Evolutionary conservation across 371 early-diverging fungal genomes (phyloP), one percentile per base, ranked within the genome.

Genomic region (Rhizopus stolonifer): DNA sequence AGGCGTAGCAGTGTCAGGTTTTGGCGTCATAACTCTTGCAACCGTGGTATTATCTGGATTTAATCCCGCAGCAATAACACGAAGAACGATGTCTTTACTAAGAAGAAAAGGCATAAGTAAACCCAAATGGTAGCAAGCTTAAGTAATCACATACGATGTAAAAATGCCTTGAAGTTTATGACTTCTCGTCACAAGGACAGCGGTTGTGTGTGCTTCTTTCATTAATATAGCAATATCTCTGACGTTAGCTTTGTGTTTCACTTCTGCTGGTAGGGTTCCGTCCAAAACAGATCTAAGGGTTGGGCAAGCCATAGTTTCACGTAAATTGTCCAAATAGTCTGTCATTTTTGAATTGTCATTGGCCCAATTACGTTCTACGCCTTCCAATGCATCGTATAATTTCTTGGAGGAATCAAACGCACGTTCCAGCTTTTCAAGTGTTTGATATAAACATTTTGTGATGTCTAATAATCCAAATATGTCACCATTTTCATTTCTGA

Each of bases 21-120:
- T 93, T 34, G 95, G 95, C 3, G 96, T 96, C 95, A 96, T 94
- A 14, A 95, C 94, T 58, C 94, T 83, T 23, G 92, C 87, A 23
- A 95, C 94, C 38, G 88, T 86, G 61, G 94, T 93, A 21, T 83
- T 90, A 45, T 74, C 74, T 50, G 95, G 94, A 69, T 94, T 89
- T 33, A 93, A 72, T 13, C 89, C 89, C 49, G 94, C 93, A 26
- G 96, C 94, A 65, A 96, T 83, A 21, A 95, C 95, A 52, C 96
- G 85, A 33, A 94, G 80, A 26, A 95, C 96, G 52, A 96, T 85
- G 71, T 96, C 96, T 59, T 81, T 77, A 23, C 64, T 60, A 45
- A 8, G n/a, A n/a, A n/a, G n/a, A n/a, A 24, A 11, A 7, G 21
- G 23, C 3, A 32, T 46, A 22, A 38, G 24, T 23, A n/a, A 29